phyloP scores from a whole-genome alignment of 2,329 filamentous ascomycete species.

The Rhynchosporium agropyri region DNA sequence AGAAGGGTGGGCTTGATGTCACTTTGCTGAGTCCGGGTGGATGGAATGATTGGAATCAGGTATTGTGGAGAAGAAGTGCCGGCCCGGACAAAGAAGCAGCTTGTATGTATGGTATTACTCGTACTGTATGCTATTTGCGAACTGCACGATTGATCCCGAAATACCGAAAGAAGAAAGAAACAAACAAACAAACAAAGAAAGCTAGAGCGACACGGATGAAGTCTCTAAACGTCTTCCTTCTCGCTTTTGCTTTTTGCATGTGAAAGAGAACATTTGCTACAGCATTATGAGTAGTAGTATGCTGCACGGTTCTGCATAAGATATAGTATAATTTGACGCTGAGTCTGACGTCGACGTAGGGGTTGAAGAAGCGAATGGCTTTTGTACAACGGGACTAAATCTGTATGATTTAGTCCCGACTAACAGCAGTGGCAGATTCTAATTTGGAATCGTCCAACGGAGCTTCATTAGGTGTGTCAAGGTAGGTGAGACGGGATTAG shows the following conservation, averaged over 20 bases:
- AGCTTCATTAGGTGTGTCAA: no score
- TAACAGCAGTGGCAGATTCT: background rate
- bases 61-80: constrained; percentile 9
- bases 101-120: no score
- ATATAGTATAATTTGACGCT: no score
- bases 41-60: constrained; percentile 2
- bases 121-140: no score
- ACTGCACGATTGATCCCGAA: no score
- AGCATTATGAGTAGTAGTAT: background rate
- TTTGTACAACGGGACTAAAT: background rate
- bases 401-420: background rate
- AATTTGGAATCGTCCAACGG: background rate
- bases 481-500: no score
- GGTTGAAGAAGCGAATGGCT: constrained; percentile 6
- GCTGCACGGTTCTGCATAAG: background rate
- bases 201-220: background rate
- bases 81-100: no score
- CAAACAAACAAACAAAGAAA: background rate
- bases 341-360: constrained; percentile 1
- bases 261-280: background rate
- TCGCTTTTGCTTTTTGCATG: background rate
- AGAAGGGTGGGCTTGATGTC: constrained; percentile 1
- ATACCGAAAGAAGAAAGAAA: background rate
- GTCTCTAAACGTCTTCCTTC: background rate
- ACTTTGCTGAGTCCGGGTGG: background rate